Evolutionary conservation across 1,284 basidiomycete species (phyloP).

Genomic region (Athelia psychrophila): DNA sequence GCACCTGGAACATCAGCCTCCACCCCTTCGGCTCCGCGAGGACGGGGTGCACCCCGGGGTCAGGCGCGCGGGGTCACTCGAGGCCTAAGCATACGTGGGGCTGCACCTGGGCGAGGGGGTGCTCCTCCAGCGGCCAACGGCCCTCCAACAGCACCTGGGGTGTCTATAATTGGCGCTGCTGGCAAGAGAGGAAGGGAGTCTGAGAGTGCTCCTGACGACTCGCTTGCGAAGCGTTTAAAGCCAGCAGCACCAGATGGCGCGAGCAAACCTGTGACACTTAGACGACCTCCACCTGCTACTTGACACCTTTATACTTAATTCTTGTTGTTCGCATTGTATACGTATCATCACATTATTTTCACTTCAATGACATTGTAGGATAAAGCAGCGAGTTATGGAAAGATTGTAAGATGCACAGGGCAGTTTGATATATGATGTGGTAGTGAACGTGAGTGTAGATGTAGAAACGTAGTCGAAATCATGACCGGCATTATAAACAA

Average conservation of each 20-base stretch:
- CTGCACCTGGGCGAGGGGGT: conserved; percentile 37
- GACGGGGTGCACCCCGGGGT: conserved; percentile 30
- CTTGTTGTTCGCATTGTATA: neutral
- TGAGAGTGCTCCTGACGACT: conserved; percentile 42
- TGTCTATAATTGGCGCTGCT: conserved; percentile 68
- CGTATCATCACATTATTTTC: neutral
- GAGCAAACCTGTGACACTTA: conserved; percentile 27
- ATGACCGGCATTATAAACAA: no score
- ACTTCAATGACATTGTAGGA: conserved; percentile 1
- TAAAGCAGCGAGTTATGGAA: neutral
- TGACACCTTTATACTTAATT: conserved; percentile 8
- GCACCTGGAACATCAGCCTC: conserved; percentile 1
- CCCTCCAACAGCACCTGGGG: conserved; percentile 20
- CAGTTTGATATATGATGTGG: neutral
- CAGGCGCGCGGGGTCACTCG: conserved; percentile 32
- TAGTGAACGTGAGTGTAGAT: no score
- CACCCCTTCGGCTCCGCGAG: conserved; percentile 13
- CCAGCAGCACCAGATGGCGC: conserved; percentile 32
- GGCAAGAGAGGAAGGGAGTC: conserved; percentile 67
- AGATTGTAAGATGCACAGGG: neutral
- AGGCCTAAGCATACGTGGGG: conserved; percentile 36
- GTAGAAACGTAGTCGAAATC: no score
- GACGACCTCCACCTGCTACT: conserved; percentile 22
- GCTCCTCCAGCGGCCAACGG: conserved; percentile 27
- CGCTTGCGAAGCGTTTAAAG: conserved; percentile 70